Conservation (phyloP, 2,329 filamentous ascomycete genomes). For the Microsporum canis region DNA sequence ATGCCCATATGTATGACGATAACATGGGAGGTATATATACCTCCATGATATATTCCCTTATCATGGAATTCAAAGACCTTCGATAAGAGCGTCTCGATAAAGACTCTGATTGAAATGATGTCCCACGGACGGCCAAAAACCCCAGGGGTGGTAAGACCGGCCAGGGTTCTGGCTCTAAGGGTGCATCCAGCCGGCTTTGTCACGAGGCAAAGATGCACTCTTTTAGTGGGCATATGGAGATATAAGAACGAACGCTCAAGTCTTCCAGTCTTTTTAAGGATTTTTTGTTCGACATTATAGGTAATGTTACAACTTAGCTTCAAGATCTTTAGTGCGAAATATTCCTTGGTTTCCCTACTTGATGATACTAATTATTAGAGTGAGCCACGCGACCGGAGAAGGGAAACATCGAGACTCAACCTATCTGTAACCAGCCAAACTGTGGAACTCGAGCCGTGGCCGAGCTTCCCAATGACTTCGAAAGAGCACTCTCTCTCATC, state of each 20-base stretch:
- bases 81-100: neutral
- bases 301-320: neutral
- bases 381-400: neutral
- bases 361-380: neutral
- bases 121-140: neutral
- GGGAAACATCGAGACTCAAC: neutral
- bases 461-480: constrained; percentile 12
- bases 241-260: neutral
- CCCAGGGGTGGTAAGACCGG: neutral
- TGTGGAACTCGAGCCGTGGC: constrained; percentile 11
- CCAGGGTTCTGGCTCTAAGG: neutral
- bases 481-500: constrained; percentile 7
- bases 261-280: neutral
- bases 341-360: neutral
- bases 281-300: neutral
- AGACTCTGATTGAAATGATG: neutral
- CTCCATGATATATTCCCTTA: neutral
- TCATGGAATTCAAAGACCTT: neutral
- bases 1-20: neutral
- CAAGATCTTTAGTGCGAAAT: neutral
- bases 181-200: neutral
- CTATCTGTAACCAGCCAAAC: constrained; percentile 12
- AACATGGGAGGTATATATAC: neutral
- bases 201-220: neutral
- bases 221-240: neutral